Evolutionary conservation across 495 filamentous ascomycete genomes (phyloP).

Genomic region (Geoglossum glabrum): DNA sequence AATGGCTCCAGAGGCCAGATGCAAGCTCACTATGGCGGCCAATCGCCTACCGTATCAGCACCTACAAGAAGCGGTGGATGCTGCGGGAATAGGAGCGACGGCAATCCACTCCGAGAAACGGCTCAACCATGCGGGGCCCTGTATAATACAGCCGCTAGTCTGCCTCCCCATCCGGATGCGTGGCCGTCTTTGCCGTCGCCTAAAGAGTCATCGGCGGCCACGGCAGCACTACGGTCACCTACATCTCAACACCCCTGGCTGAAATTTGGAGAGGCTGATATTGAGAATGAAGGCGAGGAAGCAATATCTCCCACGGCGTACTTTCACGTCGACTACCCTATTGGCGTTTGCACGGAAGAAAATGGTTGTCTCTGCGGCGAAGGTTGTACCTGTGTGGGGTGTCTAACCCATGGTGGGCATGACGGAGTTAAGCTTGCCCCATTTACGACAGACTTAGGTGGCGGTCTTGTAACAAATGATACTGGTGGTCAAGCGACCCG

Average conservation of each 20-base stretch:
- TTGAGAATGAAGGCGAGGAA: slow-evolving; percentile 13
- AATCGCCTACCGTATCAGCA: not conserved
- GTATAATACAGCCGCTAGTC: not conserved
- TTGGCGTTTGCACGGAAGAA: slow-evolving; percentile 23
- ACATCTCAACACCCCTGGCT: slow-evolving; percentile 16
- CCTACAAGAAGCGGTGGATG: not conserved
- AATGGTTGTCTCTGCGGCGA: slow-evolving; percentile 29
- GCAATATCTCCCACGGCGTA: slow-evolving; percentile 21
- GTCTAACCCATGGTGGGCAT: slow-evolving; percentile 29
- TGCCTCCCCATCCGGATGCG: not conserved
- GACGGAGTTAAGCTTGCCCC: not conserved
- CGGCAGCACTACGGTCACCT: not conserved
- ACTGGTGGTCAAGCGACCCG: not conserved
- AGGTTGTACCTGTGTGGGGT: slow-evolving; percentile 30
- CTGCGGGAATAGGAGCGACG: not conserved
- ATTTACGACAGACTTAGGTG: not conserved
- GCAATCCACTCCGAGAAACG: not conserved
- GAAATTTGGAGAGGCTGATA: not conserved
- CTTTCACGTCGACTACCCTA: slow-evolving; percentile 26
- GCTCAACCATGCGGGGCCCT: not conserved
- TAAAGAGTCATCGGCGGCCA: not conserved
- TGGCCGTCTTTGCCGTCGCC: not conserved
- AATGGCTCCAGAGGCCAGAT: not conserved
- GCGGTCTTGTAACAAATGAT: not conserved
- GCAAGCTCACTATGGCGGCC: not conserved